Percentiles rank a stretch among this genome's conserved stretches.
Conservation (phyloP, 2,329 filamentous ascomycete species). For the Calonectria multiphialidica region DNA sequence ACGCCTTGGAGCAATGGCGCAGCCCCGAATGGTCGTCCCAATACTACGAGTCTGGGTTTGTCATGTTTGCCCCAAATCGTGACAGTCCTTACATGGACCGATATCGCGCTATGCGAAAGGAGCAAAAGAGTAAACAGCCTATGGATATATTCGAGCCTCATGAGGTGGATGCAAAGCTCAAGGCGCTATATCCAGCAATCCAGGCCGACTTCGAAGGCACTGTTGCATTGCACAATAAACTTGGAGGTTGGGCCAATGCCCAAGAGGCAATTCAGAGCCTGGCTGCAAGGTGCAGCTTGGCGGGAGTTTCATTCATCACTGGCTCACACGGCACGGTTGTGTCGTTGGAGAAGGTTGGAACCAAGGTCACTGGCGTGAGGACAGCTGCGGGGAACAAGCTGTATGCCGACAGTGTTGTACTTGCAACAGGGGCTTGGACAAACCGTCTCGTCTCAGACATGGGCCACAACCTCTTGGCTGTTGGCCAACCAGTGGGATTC, state of each 20-base stretch:
- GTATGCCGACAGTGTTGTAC: conserved; percentile 68
- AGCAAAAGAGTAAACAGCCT: conserved; percentile 17
- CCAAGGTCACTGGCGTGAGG: conserved; percentile 36
- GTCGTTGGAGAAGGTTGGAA: conserved; percentile 27
- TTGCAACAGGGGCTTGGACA: conserved; percentile 78
- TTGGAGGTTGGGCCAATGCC: conserved; percentile 46
- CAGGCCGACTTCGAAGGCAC: conserved; percentile 10
- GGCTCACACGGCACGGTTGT: conserved; percentile 42
- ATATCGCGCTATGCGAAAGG: conserved; percentile 11
- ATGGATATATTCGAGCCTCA: conserved; percentile 23
- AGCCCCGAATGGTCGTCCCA: conserved; percentile 30
- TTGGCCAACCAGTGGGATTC: conserved; percentile 75
- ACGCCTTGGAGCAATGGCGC: conserved; percentile 40
- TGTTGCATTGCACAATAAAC: conserved; percentile 20
- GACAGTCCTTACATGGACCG: conserved; percentile 16
- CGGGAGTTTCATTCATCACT: conserved; percentile 45
- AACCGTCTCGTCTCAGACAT: conserved; percentile 61
- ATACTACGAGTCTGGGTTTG: conserved; percentile 43
- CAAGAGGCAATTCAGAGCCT: conserved; percentile 36
- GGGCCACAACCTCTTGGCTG: conserved; percentile 69
- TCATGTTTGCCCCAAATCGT: conserved; percentile 35
- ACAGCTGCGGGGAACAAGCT: conserved; percentile 53
- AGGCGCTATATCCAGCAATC: conserved; percentile 10
- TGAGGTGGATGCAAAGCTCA: not conserved
- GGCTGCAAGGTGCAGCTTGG: conserved; percentile 34